Conservation (phyloP, 257 asterid species). For the Scutellaria barbata region DNA sequence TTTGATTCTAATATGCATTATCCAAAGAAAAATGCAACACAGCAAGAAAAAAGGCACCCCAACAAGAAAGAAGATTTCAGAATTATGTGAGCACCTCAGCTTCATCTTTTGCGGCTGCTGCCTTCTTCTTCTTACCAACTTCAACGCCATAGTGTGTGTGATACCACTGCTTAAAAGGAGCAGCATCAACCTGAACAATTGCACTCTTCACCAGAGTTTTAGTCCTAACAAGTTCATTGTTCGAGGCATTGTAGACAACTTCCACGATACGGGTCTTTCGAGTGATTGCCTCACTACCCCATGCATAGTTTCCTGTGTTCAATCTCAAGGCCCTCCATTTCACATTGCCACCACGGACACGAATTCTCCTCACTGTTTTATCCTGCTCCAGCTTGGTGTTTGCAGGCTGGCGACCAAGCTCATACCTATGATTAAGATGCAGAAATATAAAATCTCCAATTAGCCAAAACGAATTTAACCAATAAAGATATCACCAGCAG, state of each 20-base stretch:
- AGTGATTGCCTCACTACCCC: conserved; percentile 58
- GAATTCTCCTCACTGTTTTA: conserved; percentile 49
- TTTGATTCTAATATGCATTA: background rate
- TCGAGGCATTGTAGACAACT: conserved; percentile 51
- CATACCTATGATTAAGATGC: conserved; percentile 32
- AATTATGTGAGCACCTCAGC: conserved; percentile 38
- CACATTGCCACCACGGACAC: conserved; percentile 60
- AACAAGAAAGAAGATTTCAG: background rate
- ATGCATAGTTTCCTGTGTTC: conserved; percentile 55
- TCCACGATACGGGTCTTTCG: conserved; percentile 52
- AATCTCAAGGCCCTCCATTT: conserved; percentile 59
- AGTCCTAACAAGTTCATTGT: conserved; percentile 58
- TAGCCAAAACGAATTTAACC: background rate
- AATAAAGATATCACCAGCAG: background rate
- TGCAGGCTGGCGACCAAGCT: conserved; percentile 56
- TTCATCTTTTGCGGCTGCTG: conserved; percentile 41
- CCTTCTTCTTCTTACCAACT: conserved; percentile 48
- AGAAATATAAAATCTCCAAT: background rate
- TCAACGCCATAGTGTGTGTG: conserved; percentile 52
- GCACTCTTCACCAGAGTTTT: conserved; percentile 56
- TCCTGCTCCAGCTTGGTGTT: conserved; percentile 45
- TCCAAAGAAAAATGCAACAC: background rate
- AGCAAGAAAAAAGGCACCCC: background rate
- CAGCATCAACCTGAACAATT: conserved; percentile 53
- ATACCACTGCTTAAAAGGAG: conserved; percentile 56